Evolutionary conservation across 2,329 filamentous ascomycete species (phyloP), one percentile per base, ranked within the genome.

Genomic region (Pestalotiopsis sp.): DNA sequence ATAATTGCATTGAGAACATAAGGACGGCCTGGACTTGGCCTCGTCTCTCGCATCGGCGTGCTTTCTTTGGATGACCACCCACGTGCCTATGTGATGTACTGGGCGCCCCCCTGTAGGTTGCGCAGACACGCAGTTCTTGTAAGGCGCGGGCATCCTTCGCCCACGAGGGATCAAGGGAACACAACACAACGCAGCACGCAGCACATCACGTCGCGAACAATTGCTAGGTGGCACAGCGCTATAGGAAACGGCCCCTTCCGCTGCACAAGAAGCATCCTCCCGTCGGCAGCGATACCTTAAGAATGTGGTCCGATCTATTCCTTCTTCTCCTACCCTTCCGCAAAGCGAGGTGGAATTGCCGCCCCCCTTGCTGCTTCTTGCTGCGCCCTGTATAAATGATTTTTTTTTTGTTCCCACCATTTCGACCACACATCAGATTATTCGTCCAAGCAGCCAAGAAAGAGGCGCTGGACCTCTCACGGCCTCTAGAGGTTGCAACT

Each of bases 231-330:
- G 52, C 66, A 67, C 66, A 63, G 66, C 57, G 57, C 57, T 52
- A 49, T 31, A 27, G 14, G 49, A 17, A 56, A 63, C 66, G 66
- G 66, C 66, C 52, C 38, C 59, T n/a, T 67, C 66, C 66, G 66
- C 66, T 63, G 66, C 66, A 58, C 49, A 58, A 56, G 23, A 66
- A 14, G 57, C 59, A 59, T 59, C 57, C 65, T 59, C 65, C 58
- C 66, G 66, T 38, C 66, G 66, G 66, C 57, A 63, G 52, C 58
- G 59, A 23, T 58, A 63, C 61, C 56, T 52, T 20, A n/a, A 52
- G 17, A 63, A 52, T 52, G 45, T 52, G 23, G 66, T 58, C 27
- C 38, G 27, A 56, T 36, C 17, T 36, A 38, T 41, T 67, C 57
- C 58, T 56, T 13, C 41, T 52, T 17, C 61, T 52, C 7, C 61